Evolutionary conservation across 106 monocot genomes (phyloP).

Genomic region (Amphibolis antarctica): DNA sequence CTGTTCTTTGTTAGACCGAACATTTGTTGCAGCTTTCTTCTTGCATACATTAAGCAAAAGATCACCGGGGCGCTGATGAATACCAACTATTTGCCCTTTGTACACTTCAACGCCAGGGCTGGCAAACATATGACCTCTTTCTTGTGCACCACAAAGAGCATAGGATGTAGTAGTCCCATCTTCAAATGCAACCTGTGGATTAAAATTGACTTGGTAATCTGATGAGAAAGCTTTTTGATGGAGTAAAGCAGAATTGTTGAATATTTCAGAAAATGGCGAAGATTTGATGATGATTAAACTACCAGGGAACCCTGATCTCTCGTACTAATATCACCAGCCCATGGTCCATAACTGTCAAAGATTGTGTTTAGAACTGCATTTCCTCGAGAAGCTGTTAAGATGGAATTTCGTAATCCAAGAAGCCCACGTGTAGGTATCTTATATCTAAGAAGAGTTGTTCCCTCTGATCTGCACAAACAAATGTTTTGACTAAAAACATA

Average conservation of each 20-base stretch:
- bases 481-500: not conserved
- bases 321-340: constrained; percentile 89
- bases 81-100: constrained; percentile 93
- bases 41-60: constrained; percentile 94
- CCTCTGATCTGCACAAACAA: constrained; percentile 49
- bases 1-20: constrained; percentile 89
- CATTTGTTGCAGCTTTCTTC: constrained; percentile 96
- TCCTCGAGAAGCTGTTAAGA: constrained; percentile 87
- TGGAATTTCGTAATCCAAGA: constrained; percentile 86
- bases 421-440: constrained; percentile 96
- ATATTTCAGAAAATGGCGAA: not conserved
- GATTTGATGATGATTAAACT: constrained; percentile 6
- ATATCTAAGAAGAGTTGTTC: constrained; percentile 80
- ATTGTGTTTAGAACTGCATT: constrained; percentile 90
- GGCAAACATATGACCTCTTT: constrained; percentile 89
- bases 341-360: constrained; percentile 90
- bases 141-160: constrained; percentile 83
- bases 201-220: not conserved
- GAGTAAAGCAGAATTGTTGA: too few relatives aligned
- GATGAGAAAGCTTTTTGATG: too few relatives aligned
- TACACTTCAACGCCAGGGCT: constrained; percentile 72
- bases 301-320: constrained; percentile 93
- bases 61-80: constrained; percentile 93
- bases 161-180: constrained; percentile 86
- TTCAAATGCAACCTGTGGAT: constrained; percentile 80